Evolutionary conservation across 495 filamentous ascomycete species (phyloP).

Genomic region (Penicillium argentinense): DNA sequence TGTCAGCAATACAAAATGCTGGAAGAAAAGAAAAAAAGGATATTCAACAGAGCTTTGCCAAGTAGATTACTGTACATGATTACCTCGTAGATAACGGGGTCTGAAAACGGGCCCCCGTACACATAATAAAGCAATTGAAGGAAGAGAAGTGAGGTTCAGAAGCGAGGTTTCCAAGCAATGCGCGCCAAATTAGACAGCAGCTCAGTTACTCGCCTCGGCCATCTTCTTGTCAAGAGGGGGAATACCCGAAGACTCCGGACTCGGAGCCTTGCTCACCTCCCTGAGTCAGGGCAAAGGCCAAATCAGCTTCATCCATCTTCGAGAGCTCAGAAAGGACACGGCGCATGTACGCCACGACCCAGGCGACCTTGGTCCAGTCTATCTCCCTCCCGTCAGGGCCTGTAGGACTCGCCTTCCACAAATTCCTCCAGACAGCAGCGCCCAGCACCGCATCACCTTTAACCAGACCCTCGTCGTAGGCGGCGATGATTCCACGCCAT

Average conservation of each 20-base stretch:
- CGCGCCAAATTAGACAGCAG: neutral
- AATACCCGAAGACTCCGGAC: slow-evolving; percentile 36
- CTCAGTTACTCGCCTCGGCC: slow-evolving; percentile 29
- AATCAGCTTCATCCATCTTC: slow-evolving; percentile 57
- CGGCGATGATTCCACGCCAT: slow-evolving; percentile 80
- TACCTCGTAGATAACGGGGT: slow-evolving; percentile 1
- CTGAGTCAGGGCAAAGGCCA: slow-evolving; percentile 37
- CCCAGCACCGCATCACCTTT: slow-evolving; percentile 85
- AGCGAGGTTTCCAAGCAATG: too few relatives aligned
- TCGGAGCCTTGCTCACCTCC: slow-evolving; percentile 17
- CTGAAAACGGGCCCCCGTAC: neutral
- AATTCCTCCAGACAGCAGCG: slow-evolving; percentile 87
- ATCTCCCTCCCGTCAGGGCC: slow-evolving; percentile 52
- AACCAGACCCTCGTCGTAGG: slow-evolving; percentile 84
- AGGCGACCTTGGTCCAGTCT: slow-evolving; percentile 68
- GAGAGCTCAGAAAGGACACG: slow-evolving; percentile 63
- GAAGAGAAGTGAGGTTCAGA: neutral
- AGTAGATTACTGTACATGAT: slow-evolving; percentile 27
- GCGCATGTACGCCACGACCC: slow-evolving; percentile 78
- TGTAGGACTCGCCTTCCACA: slow-evolving; percentile 67
- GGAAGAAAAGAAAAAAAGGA: neutral
- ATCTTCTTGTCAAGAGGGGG: slow-evolving; percentile 35
- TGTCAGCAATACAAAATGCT: neutral
- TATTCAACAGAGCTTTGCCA: slow-evolving; percentile 2
- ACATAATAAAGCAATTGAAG: slow-evolving; percentile 2